Conservation (phyloP, 345 rosid species). For the Arabidopsis suecica region DNA sequence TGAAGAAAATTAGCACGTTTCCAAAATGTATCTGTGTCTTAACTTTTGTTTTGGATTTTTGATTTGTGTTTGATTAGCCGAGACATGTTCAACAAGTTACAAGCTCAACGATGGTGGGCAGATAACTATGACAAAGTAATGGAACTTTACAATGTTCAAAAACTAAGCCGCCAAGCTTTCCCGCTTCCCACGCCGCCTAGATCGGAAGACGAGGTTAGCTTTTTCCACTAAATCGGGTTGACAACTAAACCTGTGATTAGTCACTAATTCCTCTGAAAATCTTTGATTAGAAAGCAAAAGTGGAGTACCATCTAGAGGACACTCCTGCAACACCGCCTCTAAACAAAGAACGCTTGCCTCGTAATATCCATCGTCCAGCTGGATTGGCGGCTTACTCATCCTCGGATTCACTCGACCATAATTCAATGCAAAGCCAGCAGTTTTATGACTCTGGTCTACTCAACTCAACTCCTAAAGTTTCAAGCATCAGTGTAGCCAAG, state of each 20-base stretch:
- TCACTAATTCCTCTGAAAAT: conserved; percentile 2
- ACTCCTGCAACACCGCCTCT: conserved; percentile 89
- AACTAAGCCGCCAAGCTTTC: conserved; percentile 92
- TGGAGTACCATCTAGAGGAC: conserved; percentile 72
- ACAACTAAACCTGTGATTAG: background rate
- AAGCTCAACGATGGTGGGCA: conserved; percentile 99
- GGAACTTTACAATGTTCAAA: conserved; percentile 98
- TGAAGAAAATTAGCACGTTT: conserved; percentile 11
- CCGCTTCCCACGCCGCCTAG: conserved; percentile 91
- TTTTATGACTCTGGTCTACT: conserved; percentile 72
- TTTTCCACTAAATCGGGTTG: background rate
- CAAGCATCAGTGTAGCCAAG: conserved; percentile 90
- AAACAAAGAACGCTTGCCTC: conserved; percentile 77
- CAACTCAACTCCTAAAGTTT: conserved; percentile 86
- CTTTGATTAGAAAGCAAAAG: conserved; percentile 59
- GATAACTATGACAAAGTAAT: conserved; percentile 93
- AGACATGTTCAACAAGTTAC: conserved; percentile 94
- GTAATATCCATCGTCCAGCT: conserved; percentile 69
- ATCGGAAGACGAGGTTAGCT: conserved; percentile 91
- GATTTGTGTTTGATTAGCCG: conserved; percentile 59
- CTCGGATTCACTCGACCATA: conserved; percentile 78
- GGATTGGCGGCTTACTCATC: conserved; percentile 80
- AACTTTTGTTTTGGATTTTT: background rate
- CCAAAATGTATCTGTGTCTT: conserved; percentile 29
- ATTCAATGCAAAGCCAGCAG: conserved; percentile 63